A percentile compares a stretch with the other conserved stretches of the same genome.
phyloP scores from a whole-genome alignment of 352 stramenopile species.

The Pythium utonaiense region DNA sequence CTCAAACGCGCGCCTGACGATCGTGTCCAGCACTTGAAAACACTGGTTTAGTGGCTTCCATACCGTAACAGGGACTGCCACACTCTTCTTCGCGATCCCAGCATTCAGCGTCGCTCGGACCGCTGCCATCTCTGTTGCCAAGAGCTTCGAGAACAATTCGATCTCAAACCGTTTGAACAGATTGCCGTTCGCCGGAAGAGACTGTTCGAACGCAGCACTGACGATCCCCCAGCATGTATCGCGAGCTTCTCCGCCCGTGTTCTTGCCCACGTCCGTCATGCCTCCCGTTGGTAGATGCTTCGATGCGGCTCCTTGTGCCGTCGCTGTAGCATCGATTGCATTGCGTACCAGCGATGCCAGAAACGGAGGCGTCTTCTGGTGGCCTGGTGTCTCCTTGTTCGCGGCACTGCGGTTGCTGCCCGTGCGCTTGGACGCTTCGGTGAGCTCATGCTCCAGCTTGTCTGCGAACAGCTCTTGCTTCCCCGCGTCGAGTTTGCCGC shows the following conservation, averaged over 20 bases:
- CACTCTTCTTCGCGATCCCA: neutral
- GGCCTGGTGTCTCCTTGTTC: slow-evolving; percentile 21
- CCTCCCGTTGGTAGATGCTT: slow-evolving; percentile 22
- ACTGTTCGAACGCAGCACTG: slow-evolving; percentile 25
- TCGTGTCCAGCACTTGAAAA: neutral
- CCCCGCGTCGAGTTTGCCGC: slow-evolving; percentile 20
- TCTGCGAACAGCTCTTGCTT: slow-evolving; percentile 13
- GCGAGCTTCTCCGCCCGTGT: slow-evolving; percentile 33
- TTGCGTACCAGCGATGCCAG: slow-evolving; percentile 29
- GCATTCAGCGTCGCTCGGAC: neutral
- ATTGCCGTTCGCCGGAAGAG: slow-evolving; percentile 25
- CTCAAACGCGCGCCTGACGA: neutral
- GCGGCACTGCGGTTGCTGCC: slow-evolving; percentile 28
- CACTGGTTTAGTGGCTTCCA: slow-evolving; percentile 1
- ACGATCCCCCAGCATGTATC: slow-evolving; percentile 53
- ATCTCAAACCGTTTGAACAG: slow-evolving; percentile 40
- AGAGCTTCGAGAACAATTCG: slow-evolving; percentile 25
- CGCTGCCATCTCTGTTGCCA: slow-evolving; percentile 4
- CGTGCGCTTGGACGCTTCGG: slow-evolving; percentile 23
- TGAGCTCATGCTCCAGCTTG: slow-evolving; percentile 8
- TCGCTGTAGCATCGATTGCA: neutral
- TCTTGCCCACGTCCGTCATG: slow-evolving; percentile 40
- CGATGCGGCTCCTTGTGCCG: neutral
- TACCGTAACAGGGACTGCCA: neutral
- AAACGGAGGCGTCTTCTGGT: slow-evolving; percentile 52